Evolutionary conservation across 495 filamentous ascomycete species (phyloP).

Genomic region (Neurospora tetrasperma): DNA sequence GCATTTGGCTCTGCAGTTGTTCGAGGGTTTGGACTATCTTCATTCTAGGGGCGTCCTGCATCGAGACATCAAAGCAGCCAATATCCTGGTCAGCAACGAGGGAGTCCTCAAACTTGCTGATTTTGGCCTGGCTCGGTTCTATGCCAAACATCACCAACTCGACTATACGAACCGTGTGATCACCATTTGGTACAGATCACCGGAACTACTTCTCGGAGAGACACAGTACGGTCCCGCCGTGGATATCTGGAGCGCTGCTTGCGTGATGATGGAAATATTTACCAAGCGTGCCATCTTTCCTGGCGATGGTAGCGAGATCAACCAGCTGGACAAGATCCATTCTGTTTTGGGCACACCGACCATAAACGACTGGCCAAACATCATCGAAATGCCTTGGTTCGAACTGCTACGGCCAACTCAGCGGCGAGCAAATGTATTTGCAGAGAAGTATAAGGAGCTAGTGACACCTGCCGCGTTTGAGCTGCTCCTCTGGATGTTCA

Average conservation of each 20-base stretch:
- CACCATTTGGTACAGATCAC: conserved; percentile 93
- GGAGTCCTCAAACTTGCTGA: conserved; percentile 90
- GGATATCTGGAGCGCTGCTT: conserved; percentile 96
- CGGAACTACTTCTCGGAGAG: conserved; percentile 87
- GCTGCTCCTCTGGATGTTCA: conserved; percentile 69
- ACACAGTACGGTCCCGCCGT: conserved; percentile 91
- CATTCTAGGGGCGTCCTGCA: conserved; percentile 90
- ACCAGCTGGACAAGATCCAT: conserved; percentile 93
- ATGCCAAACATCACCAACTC: conserved; percentile 80
- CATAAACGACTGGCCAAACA: conserved; percentile 69
- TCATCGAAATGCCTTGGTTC: conserved; percentile 93
- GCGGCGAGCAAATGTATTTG: conserved; percentile 67
- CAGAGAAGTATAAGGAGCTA: conserved; percentile 64
- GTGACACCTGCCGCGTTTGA: conserved; percentile 73
- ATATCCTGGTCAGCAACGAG: conserved; percentile 83
- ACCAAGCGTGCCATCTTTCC: conserved; percentile 91
- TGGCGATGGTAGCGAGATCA: conserved; percentile 88
- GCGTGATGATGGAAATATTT: conserved; percentile 95
- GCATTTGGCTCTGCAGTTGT: conserved; percentile 85
- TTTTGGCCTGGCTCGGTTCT: conserved; percentile 96
- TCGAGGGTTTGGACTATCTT: conserved; percentile 88
- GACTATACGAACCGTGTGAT: conserved; percentile 99
- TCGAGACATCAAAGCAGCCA: conserved; percentile 90
- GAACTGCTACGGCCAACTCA: conserved; percentile 73
- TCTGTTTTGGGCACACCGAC: conserved; percentile 86